Conservation (phyloP, 164 flowering plant species). For the Macadamia integrifolia region DNA sequence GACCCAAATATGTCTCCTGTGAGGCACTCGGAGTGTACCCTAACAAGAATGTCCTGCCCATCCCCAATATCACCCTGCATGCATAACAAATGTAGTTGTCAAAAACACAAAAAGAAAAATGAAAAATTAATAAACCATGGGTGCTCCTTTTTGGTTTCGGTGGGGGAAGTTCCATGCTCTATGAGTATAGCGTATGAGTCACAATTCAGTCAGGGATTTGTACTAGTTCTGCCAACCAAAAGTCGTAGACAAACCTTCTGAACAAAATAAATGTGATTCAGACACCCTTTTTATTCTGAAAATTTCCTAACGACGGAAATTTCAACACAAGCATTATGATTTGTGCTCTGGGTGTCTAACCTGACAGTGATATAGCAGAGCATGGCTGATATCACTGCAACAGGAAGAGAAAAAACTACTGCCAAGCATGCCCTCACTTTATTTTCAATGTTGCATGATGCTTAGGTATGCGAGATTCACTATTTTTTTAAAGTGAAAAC, state of each 20-base stretch:
- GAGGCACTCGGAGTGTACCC: slow-evolving; percentile 97
- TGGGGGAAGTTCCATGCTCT: neutral
- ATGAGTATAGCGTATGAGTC: neutral
- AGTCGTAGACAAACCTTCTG: too few relatives aligned
- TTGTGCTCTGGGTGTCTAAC: too few relatives aligned
- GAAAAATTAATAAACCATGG: neutral
- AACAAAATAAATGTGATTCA: neutral
- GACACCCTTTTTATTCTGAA: neutral
- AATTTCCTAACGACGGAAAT: too few relatives aligned
- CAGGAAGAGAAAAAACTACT: neutral
- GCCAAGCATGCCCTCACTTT: neutral
- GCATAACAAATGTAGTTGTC: neutral
- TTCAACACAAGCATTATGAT: neutral
- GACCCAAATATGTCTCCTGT: slow-evolving; percentile 98
- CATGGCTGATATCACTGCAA: neutral
- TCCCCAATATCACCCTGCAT: slow-evolving; percentile 93
- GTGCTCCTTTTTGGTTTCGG: too few relatives aligned
- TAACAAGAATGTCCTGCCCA: slow-evolving; percentile 84
- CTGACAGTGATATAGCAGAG: neutral
- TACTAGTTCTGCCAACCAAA: neutral
- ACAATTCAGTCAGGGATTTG: neutral
- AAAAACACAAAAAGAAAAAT: neutral
- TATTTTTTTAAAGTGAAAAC: neutral
- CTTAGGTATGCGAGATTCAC: neutral
- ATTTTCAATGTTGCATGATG: neutral